A percentile compares a stretch with the other conserved stretches of the same genome.
phyloP scores from a whole-genome alignment of 441 rosid genomes.

The Populus hybrid region DNA sequence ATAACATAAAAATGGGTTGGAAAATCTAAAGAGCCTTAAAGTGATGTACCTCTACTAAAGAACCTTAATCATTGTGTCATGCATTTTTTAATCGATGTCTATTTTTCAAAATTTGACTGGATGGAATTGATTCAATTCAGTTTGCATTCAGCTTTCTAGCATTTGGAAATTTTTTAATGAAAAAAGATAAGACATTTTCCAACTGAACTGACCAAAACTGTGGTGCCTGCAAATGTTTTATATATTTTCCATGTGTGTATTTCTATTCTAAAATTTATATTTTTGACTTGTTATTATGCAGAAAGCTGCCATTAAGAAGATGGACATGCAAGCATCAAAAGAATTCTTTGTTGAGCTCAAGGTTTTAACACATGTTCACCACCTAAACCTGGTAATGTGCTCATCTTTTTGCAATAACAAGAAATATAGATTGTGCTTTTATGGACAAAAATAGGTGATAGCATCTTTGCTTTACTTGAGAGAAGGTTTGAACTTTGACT shows the following conservation, averaged over 20 bases:
- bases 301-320: slow-evolving; percentile 99
- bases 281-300: slow-evolving; percentile 26
- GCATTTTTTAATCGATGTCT: neutral
- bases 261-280: neutral
- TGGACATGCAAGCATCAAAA: slow-evolving; percentile 96
- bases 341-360: slow-evolving; percentile 92
- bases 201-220: neutral
- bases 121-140: neutral
- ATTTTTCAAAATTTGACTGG: neutral
- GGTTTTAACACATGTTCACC: slow-evolving; percentile 92
- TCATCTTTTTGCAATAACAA: neutral
- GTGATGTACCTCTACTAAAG: no score
- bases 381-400: slow-evolving; percentile 80
- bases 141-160: neutral
- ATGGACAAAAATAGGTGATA: neutral
- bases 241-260: neutral
- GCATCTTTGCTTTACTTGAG: neutral
- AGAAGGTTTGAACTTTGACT: no score
- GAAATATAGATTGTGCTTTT: neutral
- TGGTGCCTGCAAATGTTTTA: neutral
- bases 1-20: neutral
- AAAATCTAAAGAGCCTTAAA: neutral
- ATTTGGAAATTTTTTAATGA: no score
- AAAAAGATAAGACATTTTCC: neutral
- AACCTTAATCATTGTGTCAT: neutral